phyloP scores from a whole-genome alignment of 768 basidiomycete genomes.

The Pholiota microspora region DNA sequence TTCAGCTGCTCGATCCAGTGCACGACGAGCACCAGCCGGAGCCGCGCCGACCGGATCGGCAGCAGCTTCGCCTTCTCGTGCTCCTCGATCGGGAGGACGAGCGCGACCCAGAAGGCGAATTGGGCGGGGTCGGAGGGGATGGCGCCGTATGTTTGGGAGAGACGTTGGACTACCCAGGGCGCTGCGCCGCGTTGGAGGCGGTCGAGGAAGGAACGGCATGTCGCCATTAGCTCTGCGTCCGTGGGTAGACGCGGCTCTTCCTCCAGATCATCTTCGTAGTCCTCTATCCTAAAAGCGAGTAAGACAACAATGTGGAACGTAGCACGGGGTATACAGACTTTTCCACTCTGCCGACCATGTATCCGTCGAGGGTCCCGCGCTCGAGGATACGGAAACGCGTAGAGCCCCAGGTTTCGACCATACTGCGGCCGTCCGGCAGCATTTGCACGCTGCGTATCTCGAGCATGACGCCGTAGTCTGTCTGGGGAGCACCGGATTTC shows the following conservation, averaged over 20 bases:
- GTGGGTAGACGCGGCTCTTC: slow-evolving; percentile 29
- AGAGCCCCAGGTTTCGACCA: slow-evolving; percentile 64
- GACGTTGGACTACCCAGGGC: slow-evolving; percentile 90
- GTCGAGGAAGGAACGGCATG: slow-evolving; percentile 42
- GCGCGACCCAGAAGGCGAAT: slow-evolving; percentile 90
- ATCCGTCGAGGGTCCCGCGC: slow-evolving; percentile 82
- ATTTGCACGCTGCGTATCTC: slow-evolving; percentile 85
- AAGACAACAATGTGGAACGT: slow-evolving; percentile 12
- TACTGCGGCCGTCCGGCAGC: slow-evolving; percentile 85
- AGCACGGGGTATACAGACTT: slow-evolving; percentile 24
- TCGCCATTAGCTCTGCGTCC: slow-evolving; percentile 52
- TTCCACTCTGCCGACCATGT: slow-evolving; percentile 83
- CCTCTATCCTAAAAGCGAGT: slow-evolving; percentile 27
- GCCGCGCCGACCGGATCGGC: slow-evolving; percentile 72
- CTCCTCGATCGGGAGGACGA: slow-evolving; percentile 89
- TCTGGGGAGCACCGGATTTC: slow-evolving; percentile 31
- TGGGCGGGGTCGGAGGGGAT: slow-evolving; percentile 70
- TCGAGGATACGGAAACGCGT: slow-evolving; percentile 87
- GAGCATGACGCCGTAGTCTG: slow-evolving; percentile 92
- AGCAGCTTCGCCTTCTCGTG: slow-evolving; percentile 85
- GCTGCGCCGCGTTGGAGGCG: slow-evolving; percentile 63
- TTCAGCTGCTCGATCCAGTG: slow-evolving; percentile 87
- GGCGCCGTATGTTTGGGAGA: slow-evolving; percentile 74
- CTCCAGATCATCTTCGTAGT: slow-evolving; percentile 36
- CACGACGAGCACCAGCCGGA: slow-evolving; percentile 82